These are phyloP conservation scores for Neospora caninum DNA, from an alignment of 169 alveolate species.

Conservation along the genomic window DNA sequence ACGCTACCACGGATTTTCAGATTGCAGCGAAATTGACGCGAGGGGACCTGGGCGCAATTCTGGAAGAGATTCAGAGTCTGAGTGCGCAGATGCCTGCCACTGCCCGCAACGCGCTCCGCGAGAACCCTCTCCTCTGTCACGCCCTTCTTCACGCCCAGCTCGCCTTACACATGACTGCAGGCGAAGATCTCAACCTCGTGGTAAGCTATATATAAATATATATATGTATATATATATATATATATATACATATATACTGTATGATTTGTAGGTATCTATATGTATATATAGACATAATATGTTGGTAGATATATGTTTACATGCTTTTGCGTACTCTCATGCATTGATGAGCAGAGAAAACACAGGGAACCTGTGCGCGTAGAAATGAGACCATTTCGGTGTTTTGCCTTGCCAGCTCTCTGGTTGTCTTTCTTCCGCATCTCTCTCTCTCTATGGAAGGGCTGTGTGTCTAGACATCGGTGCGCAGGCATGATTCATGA, in stretches of 20 bases:
- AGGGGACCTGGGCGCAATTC: background rate
- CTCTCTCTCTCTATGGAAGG: no score
- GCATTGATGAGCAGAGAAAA: no score
- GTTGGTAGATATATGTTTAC: background rate
- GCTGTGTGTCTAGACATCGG: no score
- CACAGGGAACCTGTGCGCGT: no score
- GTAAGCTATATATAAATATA: background rate
- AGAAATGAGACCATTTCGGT: no score
- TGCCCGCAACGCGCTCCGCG: background rate
- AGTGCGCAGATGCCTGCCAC: slow-evolving; percentile 26
- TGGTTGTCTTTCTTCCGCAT: no score
- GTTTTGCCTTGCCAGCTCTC: no score
- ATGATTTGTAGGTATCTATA: background rate
- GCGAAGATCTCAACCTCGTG: background rate
- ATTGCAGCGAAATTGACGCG: background rate
- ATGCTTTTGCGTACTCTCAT: no score
- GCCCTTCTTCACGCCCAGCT: slow-evolving; percentile 8
- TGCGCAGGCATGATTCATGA: no score
- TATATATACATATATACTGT: background rate
- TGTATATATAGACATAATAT: background rate
- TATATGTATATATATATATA: background rate
- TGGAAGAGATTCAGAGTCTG: background rate
- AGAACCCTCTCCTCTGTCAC: background rate
- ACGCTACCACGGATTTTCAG: background rate
- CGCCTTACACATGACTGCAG: background rate